Base-by-base conservation (phyloP, 140 eudicot species). In the Senecio squalidus region DNA sequence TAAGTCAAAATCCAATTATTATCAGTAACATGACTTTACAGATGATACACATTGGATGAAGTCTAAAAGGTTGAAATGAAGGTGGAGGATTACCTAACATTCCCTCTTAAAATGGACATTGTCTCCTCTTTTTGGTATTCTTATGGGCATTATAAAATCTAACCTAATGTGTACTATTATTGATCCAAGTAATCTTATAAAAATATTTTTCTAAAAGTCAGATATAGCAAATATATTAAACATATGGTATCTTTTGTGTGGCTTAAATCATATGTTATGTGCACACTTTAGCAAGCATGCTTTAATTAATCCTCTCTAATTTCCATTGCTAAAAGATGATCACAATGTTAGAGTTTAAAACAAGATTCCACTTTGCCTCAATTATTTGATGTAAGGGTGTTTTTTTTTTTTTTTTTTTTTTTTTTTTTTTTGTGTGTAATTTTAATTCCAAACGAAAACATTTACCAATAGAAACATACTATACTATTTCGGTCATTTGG, bases 1-100 rank as follows among this genome's bases (percentile, higher is more conserved):
- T 29, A 43, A 48, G 2, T 31, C 20, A 22, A 47, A 9, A 22
- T 49, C 39, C 4, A 16, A 27, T 57, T 57, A 24, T 66, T 40
- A 18, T 28, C 6, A 33, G 30, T 50, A 45, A 68, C 71, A 60
- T 67, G 45, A 58, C 48, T 46, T 57, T 40, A 56, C 40, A 13
- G 24, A 34, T 58, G 53, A 26, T 34, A 46, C 26, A 26, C 25
- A 69, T 59, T 25, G 60, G 60, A 63, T 9, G 23, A 62, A 55
- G 46, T 62, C 68, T 30, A 64, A 41, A 75, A 69, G 40, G 60
- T 47, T 54, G 34, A 66, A 60, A 70, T 39, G 58, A 48, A 29
- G 41, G 75, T 75, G 76, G 76, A 69, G 58, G 64, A 51, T 70
- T 70, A 75, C 81, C 81, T 75, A 63, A 69, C 76, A 55, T 75